Base-by-base conservation (phyloP, 768 basidiomycete genomes). In the Leucocoprinus sp. region DNA sequence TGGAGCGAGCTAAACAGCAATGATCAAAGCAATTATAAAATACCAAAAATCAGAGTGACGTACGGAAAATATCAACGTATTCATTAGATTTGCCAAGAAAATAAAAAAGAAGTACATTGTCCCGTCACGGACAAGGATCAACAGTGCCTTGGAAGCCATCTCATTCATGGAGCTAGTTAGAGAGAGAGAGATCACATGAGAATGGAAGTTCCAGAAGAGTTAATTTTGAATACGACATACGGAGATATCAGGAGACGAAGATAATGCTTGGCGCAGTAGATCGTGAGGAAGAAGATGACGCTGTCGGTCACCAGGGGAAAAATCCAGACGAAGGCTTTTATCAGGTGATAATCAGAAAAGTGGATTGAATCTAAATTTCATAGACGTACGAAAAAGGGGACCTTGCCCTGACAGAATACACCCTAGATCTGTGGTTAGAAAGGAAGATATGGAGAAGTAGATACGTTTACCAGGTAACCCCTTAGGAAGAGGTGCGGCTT, bases 41-140 rank as follows among this genome's bases (percentile, higher is more conserved):
- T 14, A 39, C 14, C 21, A 8, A 24, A 7, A 8, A 21, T 39
- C n/a, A 26, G 14, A 19, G 22, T 5, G 6, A 52, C 60, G 41
- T 51, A 60, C 60, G 31, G 57, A 57, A 42, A 50, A 62, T 7
- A 62, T 52, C 9, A 62, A 37, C 14, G 54, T 52, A 40, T 59
- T 62, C 28, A 58, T 23, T 5, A 60, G 29, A 48, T 62, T 62
- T 1, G 55, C 55, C 24, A 56, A 28, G 42, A 59, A 58, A 8
- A 62, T 58, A 11, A 53, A 43, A 17, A 62, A 45, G 43, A 59
- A 62, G 34, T 60, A 62, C n/a, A 60, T 41, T 17, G 50, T 37
- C 4, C 60, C 60, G 27, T 62, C 60, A 19, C 59, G 52, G n/a
- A 60, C 26, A 43, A 62, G 57, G 17, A 58, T 41, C 17, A 53